A percentile compares a stretch with the other conserved stretches of the same genome.
Conservation (phyloP, 2,329 filamentous ascomycete species). For the Aspergillus jensenii region DNA sequence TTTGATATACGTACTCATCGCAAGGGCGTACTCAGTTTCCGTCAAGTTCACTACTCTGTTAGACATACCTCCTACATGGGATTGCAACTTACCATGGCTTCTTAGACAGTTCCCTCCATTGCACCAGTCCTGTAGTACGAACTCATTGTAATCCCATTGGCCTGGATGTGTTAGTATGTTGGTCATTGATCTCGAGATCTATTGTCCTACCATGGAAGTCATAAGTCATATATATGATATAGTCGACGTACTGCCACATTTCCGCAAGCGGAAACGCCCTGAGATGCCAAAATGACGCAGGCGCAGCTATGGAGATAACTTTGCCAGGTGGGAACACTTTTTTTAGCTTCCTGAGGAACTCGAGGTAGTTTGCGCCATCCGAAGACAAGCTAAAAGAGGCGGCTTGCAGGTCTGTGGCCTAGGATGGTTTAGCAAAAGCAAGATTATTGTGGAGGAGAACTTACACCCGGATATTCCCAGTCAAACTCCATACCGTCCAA, state of each 20-base stretch:
- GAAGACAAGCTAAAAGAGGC: conserved; percentile 27
- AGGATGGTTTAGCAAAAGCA: not conserved
- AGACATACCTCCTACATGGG: not conserved
- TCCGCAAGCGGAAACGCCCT: conserved; percentile 28
- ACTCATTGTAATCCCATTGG: conserved; percentile 16
- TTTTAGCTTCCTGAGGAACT: conserved; percentile 29
- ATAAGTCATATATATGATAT: conserved; percentile 43
- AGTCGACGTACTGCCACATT: conserved; percentile 29
- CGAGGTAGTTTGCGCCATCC: conserved; percentile 38
- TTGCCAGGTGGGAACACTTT: conserved; percentile 17
- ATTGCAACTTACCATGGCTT: conserved; percentile 25
- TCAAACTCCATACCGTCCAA: conserved; percentile 17
- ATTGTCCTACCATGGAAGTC: conserved; percentile 27
- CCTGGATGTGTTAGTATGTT: not conserved
- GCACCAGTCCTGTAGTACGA: conserved; percentile 22
- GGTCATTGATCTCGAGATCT: not conserved
- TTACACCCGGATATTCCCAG: conserved; percentile 13
- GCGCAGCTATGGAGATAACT: conserved; percentile 26
- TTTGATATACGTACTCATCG: conserved; percentile 1
- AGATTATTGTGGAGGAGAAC: not conserved
- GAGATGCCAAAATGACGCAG: conserved; percentile 35
- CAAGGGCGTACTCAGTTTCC: conserved; percentile 7
- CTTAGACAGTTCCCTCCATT: conserved; percentile 35
- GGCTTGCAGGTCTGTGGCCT: conserved; percentile 32
- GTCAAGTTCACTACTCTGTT: conserved; percentile 9